Evolutionary conservation across 1,139 yeast species (phyloP), one percentile per base, ranked within the genome.

Genomic region (Nakaseomyces nivariensis): DNA sequence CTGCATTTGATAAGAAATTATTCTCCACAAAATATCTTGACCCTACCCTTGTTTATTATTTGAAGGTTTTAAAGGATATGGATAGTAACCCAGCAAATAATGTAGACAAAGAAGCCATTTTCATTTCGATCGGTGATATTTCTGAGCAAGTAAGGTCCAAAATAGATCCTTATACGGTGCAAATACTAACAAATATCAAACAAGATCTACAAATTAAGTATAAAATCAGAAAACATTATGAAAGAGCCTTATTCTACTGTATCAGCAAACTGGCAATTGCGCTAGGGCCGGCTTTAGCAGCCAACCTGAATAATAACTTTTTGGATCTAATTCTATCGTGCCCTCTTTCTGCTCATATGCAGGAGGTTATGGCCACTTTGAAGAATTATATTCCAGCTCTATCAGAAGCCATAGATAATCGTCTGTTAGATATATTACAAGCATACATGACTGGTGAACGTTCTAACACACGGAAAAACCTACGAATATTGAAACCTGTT

Each of bases 211-310:
- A 82, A 13, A 74, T 88, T 0, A 88, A 84, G 63, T 79, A 79
- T 43, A 81, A 81, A 48, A 72, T 73, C 36, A 74, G 85, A 55
- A 83, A 80, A 60, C 92, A 85, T 48, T 82, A 86, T 43, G 96
- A 88, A 57, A 85, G 89, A 0, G 90, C 96, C 0, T 81, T 92
- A 25, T 92, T 90, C 60, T 89, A 85, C 58, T 92, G 97, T 64
- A 77, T 92, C 47, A 88, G 95, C 0, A 85, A 87, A 68, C 71
- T 92, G 46, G 90, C 96, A 0, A 76, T 78, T 26, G 95, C 97
- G 0, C 89, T 90, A 10, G 97, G 97, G 0, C 95, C 96, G n/a
- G 95, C 96, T 0, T 72, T 92, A 49, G 85, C 97, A 0, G 90
- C 90, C 62, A 92, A 88, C 62, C 72, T 92, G 54, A 92, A 89